phyloP scores from a whole-genome alignment of 139 green algal genomes.

The Chlorella ohadii region DNA sequence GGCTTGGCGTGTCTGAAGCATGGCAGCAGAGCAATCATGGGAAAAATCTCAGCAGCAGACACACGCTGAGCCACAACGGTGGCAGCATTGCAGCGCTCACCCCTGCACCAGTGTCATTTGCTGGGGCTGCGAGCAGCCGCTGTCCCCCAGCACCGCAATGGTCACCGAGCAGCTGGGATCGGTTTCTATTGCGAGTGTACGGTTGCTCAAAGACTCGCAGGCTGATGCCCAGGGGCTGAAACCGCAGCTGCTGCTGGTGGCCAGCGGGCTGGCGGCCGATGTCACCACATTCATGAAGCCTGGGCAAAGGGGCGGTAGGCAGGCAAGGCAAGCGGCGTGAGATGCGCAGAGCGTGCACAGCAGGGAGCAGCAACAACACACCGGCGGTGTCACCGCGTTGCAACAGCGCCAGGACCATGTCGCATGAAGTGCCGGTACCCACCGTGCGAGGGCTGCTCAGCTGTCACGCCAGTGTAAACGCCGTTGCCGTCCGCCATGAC shows the following conservation, averaged over 20 bases:
- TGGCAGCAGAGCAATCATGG: no score
- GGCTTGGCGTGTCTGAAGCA: no score
- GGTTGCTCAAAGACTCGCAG: not conserved
- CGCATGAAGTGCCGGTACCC: no score
- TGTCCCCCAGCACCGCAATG: not conserved
- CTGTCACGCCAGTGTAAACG: not conserved
- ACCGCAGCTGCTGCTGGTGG: not conserved
- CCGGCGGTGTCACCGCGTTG: no score
- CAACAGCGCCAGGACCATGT: no score
- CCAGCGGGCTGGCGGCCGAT: not conserved
- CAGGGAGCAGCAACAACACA: no score
- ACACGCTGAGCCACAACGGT: no score
- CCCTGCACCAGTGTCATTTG: not conserved
- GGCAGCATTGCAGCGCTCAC: constrained; percentile 3
- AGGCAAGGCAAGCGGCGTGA: no score
- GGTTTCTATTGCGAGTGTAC: no score
- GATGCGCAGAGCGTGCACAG: no score
- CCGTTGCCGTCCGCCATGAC: not conserved
- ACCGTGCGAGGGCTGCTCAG: not conserved
- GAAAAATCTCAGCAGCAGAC: no score
- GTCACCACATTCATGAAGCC: not conserved
- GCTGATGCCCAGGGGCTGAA: not conserved
- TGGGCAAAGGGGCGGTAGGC: no score
- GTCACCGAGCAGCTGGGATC: not conserved
- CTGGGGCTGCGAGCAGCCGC: not conserved